These are phyloP conservation scores for Fragosphaeria purpurea DNA, from an alignment of 2,329 filamentous ascomycete genomes.

Conservation along the genomic window DNA sequence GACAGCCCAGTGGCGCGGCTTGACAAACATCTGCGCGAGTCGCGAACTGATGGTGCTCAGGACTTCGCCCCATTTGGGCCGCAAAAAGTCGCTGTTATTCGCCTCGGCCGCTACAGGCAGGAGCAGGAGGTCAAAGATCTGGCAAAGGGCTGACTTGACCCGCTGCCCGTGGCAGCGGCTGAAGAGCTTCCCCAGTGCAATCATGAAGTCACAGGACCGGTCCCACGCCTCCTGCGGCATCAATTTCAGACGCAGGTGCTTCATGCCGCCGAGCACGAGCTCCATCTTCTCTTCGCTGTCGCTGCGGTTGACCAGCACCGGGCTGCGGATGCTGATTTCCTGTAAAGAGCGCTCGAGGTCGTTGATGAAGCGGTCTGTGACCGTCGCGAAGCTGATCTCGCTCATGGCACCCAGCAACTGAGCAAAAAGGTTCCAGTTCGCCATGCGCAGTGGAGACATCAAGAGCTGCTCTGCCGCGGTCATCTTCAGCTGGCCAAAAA, in stretches of 20 bases:
- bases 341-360: conserved; percentile 72
- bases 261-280: conserved; percentile 83
- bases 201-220: conserved; percentile 81
- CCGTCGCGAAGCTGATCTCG: conserved; percentile 76
- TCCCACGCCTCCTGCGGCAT: conserved; percentile 69
- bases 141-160: conserved; percentile 90
- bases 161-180: conserved; percentile 74
- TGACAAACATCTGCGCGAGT: conserved; percentile 74
- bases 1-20: conserved; percentile 84
- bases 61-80: conserved; percentile 80
- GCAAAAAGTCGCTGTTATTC: conserved; percentile 62
- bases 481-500: conserved; percentile 88
- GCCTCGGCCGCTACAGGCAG: conserved; percentile 79
- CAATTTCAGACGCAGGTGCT: conserved; percentile 69
- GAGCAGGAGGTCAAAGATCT: conserved; percentile 77
- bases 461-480: conserved; percentile 74
- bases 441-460: conserved; percentile 71
- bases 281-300: conserved; percentile 76
- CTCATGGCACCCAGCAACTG: conserved; percentile 95
- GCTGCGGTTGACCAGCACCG: conserved; percentile 42
- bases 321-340: conserved; percentile 62
- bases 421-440: conserved; percentile 93
- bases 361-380: conserved; percentile 69
- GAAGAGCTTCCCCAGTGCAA: conserved; percentile 72
- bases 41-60: conserved; percentile 68